Base-by-base conservation (phyloP, 208 protist species). In the Acanthamoeba royreba region DNA sequence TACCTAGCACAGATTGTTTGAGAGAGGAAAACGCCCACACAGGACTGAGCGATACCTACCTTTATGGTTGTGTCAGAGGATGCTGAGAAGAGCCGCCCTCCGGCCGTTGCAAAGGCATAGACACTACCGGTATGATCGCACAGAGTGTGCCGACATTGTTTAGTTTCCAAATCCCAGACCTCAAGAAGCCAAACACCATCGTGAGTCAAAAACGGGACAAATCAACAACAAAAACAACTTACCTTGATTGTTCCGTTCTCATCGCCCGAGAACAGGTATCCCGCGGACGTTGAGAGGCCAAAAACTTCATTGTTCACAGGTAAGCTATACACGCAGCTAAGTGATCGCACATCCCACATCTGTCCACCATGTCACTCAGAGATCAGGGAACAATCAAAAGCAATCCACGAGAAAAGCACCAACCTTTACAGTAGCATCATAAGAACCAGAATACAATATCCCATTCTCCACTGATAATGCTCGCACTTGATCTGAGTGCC, bases 201-300 rank as follows among this genome's bases (percentile, higher is more conserved):
- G 79, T 43, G 49, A 17, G 35, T 55, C 28, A 43, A 15, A 88
- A 47, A 49, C n/a, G 46, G 79, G 5, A 28, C n/a, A 31, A 47
- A 2, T 15, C n/a, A 88, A 88, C 3, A 88, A 7, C 42, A 28
- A 55, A 87, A 19, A 47, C 49, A 25, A 55, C 19, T 19, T 40
- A 88, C 79, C 85, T 91, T 91, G 19, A 91, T 91, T 22, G 85
- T 91, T 11, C 85, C 85, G 42, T 91, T 91, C 55, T 91, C 85
- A 42, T 91, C 85, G 15, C 85, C 85, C 1, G 49, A 72, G 33
- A 91, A 91, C 25, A 91, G 85, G 53, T 43, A 69, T 11, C 53
- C 53, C 19, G 85, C 47, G 47, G 85, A 35, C 15, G 85, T 91
- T 43, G 9, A 11, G 47, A 91, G 42, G 28, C 85, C 85, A 11